Evolutionary conservation across 1,284 basidiomycete species (phyloP), one percentile per base, ranked within the genome.

Genomic region (Tilletia horrida): DNA sequence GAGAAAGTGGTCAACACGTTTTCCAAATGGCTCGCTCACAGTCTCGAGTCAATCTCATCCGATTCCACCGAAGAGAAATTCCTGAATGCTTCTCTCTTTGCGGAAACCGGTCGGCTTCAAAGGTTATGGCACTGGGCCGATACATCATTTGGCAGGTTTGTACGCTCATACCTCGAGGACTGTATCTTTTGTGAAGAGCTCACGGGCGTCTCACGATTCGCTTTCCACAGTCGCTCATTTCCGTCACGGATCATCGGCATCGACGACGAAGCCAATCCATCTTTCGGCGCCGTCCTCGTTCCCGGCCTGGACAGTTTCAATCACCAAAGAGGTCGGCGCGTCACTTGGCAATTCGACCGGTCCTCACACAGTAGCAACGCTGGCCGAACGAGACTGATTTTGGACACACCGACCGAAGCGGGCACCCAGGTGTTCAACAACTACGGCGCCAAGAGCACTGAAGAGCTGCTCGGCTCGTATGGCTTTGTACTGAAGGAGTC

Each of bases 371-470:
- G 27, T 13, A 27, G 47, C 23, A n/a, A 13, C 13, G 13, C 18
- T 6, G 50, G 50, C 11, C 16, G 50, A 27, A 52, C 50, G 23
- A 52, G 13, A 21, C 50, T 52, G 21, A 52, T 27, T 52, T 27
- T 59, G 27, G 55, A 59, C 13, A 31, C 55, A 18, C 3, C 35
- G 14, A 59, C 55, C 4, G 23, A 3, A 0, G 14, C 48, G 14
- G 9, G 52, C 11, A 1, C 35, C 3, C 78, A 81, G 63, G 74
- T 79, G 14, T 78, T 71, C 47, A 81, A 81, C 67, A 80, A 78
- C 31, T 81, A 81, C 63, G 79, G 79, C 2, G 75, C 77, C 11
- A 81, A 81, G 62, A 73, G 71, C 42, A 80, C 79, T 66, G 78
- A 81, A 35, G 78, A 80, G 43, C 69, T 81, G 6, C 64, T 79